These are phyloP conservation scores for Boletales sp. DNA, from an alignment of 768 basidiomycete species.

Conservation along the genomic window DNA sequence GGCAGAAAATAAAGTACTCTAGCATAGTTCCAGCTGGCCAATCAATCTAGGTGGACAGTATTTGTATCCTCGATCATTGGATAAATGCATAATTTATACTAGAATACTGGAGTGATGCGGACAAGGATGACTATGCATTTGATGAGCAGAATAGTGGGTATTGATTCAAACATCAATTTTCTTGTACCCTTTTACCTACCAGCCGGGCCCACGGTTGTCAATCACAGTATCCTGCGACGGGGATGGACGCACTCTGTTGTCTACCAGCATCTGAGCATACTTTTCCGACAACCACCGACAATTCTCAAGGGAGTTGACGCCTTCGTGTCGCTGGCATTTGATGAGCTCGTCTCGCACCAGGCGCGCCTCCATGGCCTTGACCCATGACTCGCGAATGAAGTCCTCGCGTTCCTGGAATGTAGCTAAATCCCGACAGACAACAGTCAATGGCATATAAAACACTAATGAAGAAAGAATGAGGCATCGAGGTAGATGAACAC, in stretches of 20 bases:
- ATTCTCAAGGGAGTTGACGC: slow-evolving; percentile 87
- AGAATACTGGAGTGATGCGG: not conserved
- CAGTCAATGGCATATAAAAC: too few relatives aligned
- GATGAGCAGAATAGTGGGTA: not conserved
- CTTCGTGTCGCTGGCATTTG: slow-evolving; percentile 87
- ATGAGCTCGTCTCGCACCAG: slow-evolving; percentile 84
- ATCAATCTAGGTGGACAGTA: not conserved
- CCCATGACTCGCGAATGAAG: slow-evolving; percentile 87
- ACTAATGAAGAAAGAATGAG: not conserved
- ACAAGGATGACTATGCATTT: not conserved
- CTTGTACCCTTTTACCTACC: slow-evolving; percentile 85
- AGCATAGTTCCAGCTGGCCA: not conserved
- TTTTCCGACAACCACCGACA: slow-evolving; percentile 84
- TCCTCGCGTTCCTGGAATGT: slow-evolving; percentile 68
- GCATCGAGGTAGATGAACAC: not conserved
- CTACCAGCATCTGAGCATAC: slow-evolving; percentile 73
- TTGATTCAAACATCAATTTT: slow-evolving; percentile 52
- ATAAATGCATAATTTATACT: slow-evolving; percentile 6
- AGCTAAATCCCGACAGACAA: slow-evolving; percentile 34
- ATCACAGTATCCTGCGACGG: not conserved
- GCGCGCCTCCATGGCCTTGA: slow-evolving; percentile 88
- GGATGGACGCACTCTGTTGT: slow-evolving; percentile 63
- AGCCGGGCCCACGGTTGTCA: not conserved
- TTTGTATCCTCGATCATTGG: not conserved
- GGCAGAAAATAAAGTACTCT: slow-evolving; percentile 43